phyloP scores from a whole-genome alignment of 108 stramenopile species.

The Thalassiosira profunda region DNA sequence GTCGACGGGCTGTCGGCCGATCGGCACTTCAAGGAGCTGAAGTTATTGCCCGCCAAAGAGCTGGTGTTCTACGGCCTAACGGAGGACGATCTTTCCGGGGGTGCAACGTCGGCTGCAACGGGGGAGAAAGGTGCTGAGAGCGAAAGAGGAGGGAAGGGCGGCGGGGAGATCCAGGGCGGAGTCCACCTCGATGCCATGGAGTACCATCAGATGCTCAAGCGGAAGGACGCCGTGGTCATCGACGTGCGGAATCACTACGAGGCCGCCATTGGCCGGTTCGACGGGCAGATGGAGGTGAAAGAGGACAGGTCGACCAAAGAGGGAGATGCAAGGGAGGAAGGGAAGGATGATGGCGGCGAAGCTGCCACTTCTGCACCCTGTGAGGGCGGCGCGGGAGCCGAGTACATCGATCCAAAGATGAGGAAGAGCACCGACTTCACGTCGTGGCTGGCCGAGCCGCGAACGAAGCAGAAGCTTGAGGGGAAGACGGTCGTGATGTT shows the following conservation, averaged over 20 bases:
- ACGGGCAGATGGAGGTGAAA: conserved; percentile 62
- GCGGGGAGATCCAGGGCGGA: conserved; percentile 51
- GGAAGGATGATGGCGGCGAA: not conserved
- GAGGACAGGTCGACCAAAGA: too few species aligned
- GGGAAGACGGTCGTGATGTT: conserved; percentile 63
- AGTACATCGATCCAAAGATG: conserved; percentile 92
- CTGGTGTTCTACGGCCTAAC: conserved; percentile 91
- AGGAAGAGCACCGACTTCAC: conserved; percentile 91
- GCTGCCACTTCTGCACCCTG: too few species aligned
- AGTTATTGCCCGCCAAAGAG: conserved; percentile 90
- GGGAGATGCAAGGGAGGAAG: conserved; percentile 11
- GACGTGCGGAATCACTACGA: conserved; percentile 92
- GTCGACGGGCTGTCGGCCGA: conserved; percentile 76
- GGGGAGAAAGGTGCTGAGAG: not conserved
- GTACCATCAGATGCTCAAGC: conserved; percentile 85
- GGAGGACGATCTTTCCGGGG: conserved; percentile 58
- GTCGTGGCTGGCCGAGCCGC: conserved; percentile 75
- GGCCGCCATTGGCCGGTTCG: conserved; percentile 90
- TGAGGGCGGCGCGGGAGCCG: conserved; percentile 48
- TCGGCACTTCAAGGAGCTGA: conserved; percentile 91
- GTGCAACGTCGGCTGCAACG: not conserved
- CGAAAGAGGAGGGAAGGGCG: conserved; percentile 3
- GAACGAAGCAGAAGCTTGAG: conserved; percentile 82
- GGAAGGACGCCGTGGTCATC: conserved; percentile 81
- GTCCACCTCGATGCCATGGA: conserved; percentile 84